Conservation (phyloP, 2,329 filamentous ascomycete species). For the Aspergillus glaucus region DNA sequence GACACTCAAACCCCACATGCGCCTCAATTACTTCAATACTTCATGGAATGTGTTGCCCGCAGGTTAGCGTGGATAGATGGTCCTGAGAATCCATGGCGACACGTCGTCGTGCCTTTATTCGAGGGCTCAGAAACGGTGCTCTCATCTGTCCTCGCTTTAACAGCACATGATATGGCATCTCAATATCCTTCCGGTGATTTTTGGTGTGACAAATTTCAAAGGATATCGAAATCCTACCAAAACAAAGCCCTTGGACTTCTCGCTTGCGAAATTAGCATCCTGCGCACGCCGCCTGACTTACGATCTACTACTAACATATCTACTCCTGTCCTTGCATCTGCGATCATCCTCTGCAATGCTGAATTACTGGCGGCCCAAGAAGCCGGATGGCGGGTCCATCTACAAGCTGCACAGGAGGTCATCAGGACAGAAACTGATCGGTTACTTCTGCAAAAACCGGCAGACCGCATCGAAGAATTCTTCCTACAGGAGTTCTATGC, state of each 20-base stretch:
- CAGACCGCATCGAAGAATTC: constrained; percentile 11
- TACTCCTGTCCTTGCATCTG: constrained; percentile 10
- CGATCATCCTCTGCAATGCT: constrained; percentile 15
- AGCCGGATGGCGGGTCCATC: constrained; percentile 13
- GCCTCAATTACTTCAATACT: constrained; percentile 1
- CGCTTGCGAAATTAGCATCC: constrained; percentile 2
- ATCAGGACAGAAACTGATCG: constrained; percentile 3
- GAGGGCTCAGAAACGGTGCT: constrained; percentile 14
- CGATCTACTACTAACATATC: not conserved
- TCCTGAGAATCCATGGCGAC: constrained; percentile 14
- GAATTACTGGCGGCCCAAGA: constrained; percentile 15
- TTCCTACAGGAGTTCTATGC: constrained; percentile 16
- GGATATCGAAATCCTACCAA: constrained; percentile 5
- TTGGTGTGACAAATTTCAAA: constrained; percentile 2
- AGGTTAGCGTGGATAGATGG: constrained; percentile 8
- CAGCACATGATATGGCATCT: constrained; percentile 13
- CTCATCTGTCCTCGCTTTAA: constrained; percentile 14
- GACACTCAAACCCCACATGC: not conserved
- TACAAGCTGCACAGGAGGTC: constrained; percentile 14
- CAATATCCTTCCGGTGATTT: constrained; percentile 3
- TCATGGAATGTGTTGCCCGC: constrained; percentile 6
- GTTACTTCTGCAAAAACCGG: not conserved
- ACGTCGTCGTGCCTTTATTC: constrained; percentile 13
- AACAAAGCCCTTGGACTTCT: constrained; percentile 3
- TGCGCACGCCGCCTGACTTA: not conserved